These are phyloP conservation scores for Alternaria brassicicola DNA, from an alignment of 2,329 filamentous ascomycete species.

Conservation along the genomic window DNA sequence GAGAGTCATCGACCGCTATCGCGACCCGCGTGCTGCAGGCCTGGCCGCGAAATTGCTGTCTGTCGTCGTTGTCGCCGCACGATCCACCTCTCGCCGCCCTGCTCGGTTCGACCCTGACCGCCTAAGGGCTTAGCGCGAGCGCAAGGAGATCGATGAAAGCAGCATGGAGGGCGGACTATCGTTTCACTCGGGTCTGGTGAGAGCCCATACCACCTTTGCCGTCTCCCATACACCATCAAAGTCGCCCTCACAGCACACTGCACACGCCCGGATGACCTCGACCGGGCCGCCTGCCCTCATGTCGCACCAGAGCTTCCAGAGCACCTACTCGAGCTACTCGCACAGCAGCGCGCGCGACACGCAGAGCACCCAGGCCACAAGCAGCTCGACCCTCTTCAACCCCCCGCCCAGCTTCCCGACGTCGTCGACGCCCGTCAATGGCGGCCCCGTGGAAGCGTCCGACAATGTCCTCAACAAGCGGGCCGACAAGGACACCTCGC, in stretches of 20 bases:
- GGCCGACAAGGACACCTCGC: conserved; percentile 86
- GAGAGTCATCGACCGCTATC: neutral
- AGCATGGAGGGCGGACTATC: conserved; percentile 42
- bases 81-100: conserved; percentile 6
- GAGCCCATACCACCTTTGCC: conserved; percentile 27
- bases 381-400: conserved; percentile 53
- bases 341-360: conserved; percentile 55
- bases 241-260: conserved; percentile 28
- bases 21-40: conserved; percentile 5
- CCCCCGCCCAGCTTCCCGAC: conserved; percentile 37
- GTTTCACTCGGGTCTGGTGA: conserved; percentile 26
- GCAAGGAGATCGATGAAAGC: conserved; percentile 38
- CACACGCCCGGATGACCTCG: conserved; percentile 44
- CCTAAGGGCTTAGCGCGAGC: conserved; percentile 14
- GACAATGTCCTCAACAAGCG: conserved; percentile 97
- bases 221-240: conserved; percentile 25
- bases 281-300: conserved; percentile 49
- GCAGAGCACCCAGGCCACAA: conserved; percentile 55
- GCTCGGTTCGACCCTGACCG: conserved; percentile 15
- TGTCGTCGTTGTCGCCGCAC: conserved; percentile 4
- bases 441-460: conserved; percentile 73
- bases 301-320: conserved; percentile 55
- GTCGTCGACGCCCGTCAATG: conserved; percentile 49
- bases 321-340: conserved; percentile 56
- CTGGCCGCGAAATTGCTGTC: conserved; percentile 3